Base-by-base conservation (phyloP, 2,329 filamentous ascomycete species). In the Hypoxylon sp. region DNA sequence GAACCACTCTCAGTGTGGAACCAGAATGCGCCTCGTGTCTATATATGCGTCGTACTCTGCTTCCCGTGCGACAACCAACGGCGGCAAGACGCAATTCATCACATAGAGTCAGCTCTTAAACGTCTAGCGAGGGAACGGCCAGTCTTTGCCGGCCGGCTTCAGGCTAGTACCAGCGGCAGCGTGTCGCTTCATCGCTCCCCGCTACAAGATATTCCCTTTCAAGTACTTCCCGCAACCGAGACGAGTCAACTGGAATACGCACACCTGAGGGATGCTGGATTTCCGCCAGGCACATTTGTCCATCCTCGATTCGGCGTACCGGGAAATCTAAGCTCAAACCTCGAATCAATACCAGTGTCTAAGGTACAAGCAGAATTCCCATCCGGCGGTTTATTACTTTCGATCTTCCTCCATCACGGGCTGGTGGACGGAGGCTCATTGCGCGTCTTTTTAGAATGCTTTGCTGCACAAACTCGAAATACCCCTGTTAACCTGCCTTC, bases 381-480 rank as follows among this genome's bases (percentile, higher is more conserved):
- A 6, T 67, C 74, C 2, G 81, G 80, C 2, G 81, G 81, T 0
- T 55, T 83, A 8, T 61, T 83, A 5, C 74, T 83, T 21, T 77
- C 74, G 5, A 65, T 80, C n/a, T 81, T 76, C 61, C 71, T 83
- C 47, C 79, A 82, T 62, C 81, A 83, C 60, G 73, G 80, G 5
- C 70, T 82, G 23, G 79, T 78, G 14, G 81, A 83, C 53, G 81
- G 81, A 9, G 75, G 78, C 29, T 80, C 79, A 19, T 72, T 82
- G 19, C 67, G 71, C 19, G 74, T 77, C 5, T 81, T 83, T 52
- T 67, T 83, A 3, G 74, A 80, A 30, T 75, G 74, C 11, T 77
- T 83, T 46, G 77, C 80, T 3, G 74, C 74, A 2, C 74, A 77
- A 64, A 81, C 78, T 5, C 63, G 76, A 23, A 63, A 74, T 59